phyloP scores from a whole-genome alignment of 176 grass and related monocot genomes.

The Alloteropsis semialata region DNA sequence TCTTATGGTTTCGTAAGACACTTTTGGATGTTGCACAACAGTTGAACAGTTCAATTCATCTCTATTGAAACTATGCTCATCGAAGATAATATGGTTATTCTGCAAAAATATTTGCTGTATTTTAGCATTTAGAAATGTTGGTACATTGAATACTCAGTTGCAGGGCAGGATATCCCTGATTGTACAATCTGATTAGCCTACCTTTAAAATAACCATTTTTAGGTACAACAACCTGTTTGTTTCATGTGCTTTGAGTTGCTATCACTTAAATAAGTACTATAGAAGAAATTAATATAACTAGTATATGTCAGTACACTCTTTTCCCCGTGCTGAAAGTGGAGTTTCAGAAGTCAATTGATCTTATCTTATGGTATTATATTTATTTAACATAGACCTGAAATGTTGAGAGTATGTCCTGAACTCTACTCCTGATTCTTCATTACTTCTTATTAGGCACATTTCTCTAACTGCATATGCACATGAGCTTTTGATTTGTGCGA shows the following conservation, averaged over 20 bases:
- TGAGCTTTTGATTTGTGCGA: not conserved
- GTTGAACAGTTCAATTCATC: not conserved
- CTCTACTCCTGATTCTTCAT: not conserved
- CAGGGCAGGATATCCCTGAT: not conserved
- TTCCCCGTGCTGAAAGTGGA: not conserved
- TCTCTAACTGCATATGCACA: not conserved
- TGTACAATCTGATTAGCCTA: constrained; percentile 9
- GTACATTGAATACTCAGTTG: not conserved
- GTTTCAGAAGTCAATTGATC: not conserved
- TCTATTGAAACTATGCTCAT: not conserved
- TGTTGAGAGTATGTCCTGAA: not conserved
- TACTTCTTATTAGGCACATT: not conserved
- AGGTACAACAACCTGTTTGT: not conserved
- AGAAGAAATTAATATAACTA: not conserved
- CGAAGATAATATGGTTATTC: too few relatives aligned
- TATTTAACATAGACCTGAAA: not conserved
- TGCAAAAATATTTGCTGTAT: too few relatives aligned
- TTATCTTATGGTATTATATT: not conserved
- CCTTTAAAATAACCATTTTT: not conserved
- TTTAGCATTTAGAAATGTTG: too few relatives aligned
- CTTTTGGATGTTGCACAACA: not conserved
- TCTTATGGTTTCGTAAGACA: not conserved
- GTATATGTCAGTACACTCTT: not conserved
- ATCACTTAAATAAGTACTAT: not conserved
- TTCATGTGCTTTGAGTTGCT: not conserved